Base-by-base conservation (phyloP, 2,329 filamentous ascomycete species). In the Aspergillus fumigatus region DNA sequence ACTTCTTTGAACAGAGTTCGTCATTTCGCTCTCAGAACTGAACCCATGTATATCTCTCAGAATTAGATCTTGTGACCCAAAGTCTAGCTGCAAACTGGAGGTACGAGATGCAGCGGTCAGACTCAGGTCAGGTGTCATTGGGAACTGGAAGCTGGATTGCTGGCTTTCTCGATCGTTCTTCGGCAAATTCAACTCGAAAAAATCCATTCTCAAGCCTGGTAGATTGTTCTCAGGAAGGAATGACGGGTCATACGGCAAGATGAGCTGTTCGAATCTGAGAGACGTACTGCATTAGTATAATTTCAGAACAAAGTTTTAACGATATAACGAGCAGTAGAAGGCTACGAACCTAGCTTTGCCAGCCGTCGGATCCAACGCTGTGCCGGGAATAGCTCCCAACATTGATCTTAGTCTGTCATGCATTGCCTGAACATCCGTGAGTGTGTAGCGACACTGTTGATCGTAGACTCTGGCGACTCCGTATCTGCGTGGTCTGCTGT, bases 361-460 rank as follows among this genome's bases (percentile, higher is more conserved):
- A 51, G 87, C 88, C 56, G 85, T 81, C 1, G 83, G 82, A 71
- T 96, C 90, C 26, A 91, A 78, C 21, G 83, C 84, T 55, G 82
- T 82, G 19, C 79, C 77, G 40, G 80, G 76, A 52, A 87, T 71
- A 7, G 81, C 75, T 51, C 80, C 84, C 60, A 89, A 78, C 69
- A 92, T 84, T 2, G 84, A 77, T 62, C 83, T 82, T 82, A 97
- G 90, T 62, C 84, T 85, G 58, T 86, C 83, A 64, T 90, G 87
- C 40, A 89, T 86, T 63, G 84, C 86, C 72, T 92, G 87, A 2
- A 87, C 86, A 68, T 97, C 94, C 3, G 83, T 81, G 49, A 97
- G 84, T 25, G 96, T 85, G 70, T 96, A 99, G 40, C 82, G 82
- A 66, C 89, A 96, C 74, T 99, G 92, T 70, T 96, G 89, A 26